Conservation (phyloP, 2,329 filamentous ascomycete species). For the Fusarium stilboides region DNA sequence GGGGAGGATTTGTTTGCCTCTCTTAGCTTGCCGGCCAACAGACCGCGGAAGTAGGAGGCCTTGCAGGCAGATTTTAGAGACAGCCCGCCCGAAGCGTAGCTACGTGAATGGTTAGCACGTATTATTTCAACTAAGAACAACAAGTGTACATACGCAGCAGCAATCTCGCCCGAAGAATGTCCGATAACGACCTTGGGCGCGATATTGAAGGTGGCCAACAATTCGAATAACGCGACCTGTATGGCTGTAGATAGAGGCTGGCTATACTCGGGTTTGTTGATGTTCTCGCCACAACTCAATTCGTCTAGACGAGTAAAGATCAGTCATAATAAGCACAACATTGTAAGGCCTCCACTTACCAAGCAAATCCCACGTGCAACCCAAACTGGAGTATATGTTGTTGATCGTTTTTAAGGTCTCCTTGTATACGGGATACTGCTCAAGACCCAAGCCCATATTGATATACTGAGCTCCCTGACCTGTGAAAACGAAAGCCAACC, state of each 20-base stretch:
- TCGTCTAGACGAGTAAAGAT: neutral
- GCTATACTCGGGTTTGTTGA: conserved; percentile 58
- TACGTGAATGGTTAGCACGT: neutral
- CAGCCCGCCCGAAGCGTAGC: conserved; percentile 22
- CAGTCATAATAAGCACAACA: rapidly evolving
- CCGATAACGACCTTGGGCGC: conserved; percentile 57
- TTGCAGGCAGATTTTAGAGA: conserved; percentile 50
- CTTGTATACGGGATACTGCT: conserved; percentile 21
- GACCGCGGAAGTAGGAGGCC: conserved; percentile 65
- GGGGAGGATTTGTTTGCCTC: conserved; percentile 35
- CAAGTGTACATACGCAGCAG: conserved; percentile 57
- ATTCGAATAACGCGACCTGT: conserved; percentile 61
- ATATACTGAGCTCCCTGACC: conserved; percentile 57
- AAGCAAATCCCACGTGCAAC: neutral
- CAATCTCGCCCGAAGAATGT: conserved; percentile 64
- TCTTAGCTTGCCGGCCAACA: conserved; percentile 34
- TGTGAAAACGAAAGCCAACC: conserved; percentile 49
- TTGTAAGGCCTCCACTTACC: neutral
- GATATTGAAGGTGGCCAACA: conserved; percentile 59
- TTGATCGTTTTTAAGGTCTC: conserved; percentile 20
- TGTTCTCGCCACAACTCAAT: conserved; percentile 1
- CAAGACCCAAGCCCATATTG: conserved; percentile 50
- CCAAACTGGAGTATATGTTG: neutral
- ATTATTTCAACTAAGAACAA: conserved; percentile 38
- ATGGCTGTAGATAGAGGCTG: conserved; percentile 61